A percentile compares a stretch with the other conserved stretches of the same genome.
Evolutionary conservation across 2,329 filamentous ascomycete species (phyloP).

Genomic region (Hirsutella minnesotensis): DNA sequence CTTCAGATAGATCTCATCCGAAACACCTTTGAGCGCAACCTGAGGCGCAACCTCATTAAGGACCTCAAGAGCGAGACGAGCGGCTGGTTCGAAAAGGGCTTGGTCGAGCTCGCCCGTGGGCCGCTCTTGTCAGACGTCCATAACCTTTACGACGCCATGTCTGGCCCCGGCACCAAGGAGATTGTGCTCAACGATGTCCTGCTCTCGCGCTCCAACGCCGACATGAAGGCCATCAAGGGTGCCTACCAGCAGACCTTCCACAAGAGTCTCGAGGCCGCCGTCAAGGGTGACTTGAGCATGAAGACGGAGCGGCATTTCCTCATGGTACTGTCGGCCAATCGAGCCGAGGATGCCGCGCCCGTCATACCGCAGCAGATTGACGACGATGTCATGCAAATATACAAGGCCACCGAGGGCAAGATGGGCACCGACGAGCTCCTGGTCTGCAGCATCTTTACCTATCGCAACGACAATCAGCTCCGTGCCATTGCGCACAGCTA

Average conservation of each 20-base stretch:
- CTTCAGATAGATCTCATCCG: conserved; percentile 62
- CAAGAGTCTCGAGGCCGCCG: conserved; percentile 55
- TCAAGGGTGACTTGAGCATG: conserved; percentile 69
- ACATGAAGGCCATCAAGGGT: conserved; percentile 74
- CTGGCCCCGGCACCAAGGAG: conserved; percentile 79
- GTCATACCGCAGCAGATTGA: conserved; percentile 64
- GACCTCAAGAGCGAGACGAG: conserved; percentile 71
- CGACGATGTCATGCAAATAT: conserved; percentile 63
- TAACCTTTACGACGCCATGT: conserved; percentile 58
- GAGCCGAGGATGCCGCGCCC: conserved; percentile 67
- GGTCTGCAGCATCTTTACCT: conserved; percentile 68
- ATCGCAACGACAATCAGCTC: conserved; percentile 70
- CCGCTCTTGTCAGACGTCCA: conserved; percentile 68
- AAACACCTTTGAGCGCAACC: conserved; percentile 50
- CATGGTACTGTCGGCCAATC: conserved; percentile 62
- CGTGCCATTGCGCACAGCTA: conserved; percentile 71
- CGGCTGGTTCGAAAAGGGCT: conserved; percentile 60
- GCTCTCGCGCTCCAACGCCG: conserved; percentile 72
- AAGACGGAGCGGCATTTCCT: conserved; percentile 81
- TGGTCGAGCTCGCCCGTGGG: conserved; percentile 66
- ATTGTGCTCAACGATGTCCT: conserved; percentile 75
- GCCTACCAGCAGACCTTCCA: conserved; percentile 60
- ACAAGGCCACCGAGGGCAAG: conserved; percentile 64
- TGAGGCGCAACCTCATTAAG: conserved; percentile 56
- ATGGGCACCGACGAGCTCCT: conserved; percentile 62